Evolutionary conservation across 495 filamentous ascomycete species (phyloP), one percentile per base, ranked within the genome.

Genomic region (Penicillium canescens): DNA sequence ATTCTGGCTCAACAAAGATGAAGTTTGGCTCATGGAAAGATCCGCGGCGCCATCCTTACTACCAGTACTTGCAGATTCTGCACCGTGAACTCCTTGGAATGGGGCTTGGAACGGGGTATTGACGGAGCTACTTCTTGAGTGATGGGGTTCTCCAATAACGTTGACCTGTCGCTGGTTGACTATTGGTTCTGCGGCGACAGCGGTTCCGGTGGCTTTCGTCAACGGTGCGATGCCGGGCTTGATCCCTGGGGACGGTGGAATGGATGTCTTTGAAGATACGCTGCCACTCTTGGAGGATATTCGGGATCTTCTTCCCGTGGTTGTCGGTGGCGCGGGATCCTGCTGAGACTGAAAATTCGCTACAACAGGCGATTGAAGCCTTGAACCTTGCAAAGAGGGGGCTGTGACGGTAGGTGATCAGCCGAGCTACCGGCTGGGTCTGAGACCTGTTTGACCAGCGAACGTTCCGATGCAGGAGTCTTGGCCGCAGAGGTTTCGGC

Each of bases 81-180:
- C 46, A 36, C 56, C 60, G 14, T 69, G 65, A 21, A 63, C 21
- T 11, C 59, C 63, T 31, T 66, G 62, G 4, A 65, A 54, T 12
- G 71, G 54, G 12, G 56, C 63, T 31, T 67, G 63, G 4, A 63
- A 54, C 10, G 71, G 54, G 13, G 56, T 48, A 50, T 68, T 75
- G 36, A 63, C 34, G 16, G 71, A 67, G 53, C 68, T 76, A 39
- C 70, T 66, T 20, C 71, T 61, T 4, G 67, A 65, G 20, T 55
- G 67, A 16, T 70, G 74, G 10, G 71, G 42, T 6, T 57, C 57
- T 33, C 83, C 80, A 38, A 82, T 67, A 16, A 77, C 82, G 57
- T 72, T 84, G 21, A 81, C 78, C 59, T 83, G 79, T 13, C 85
- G 62, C 23, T 86, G 79, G 10, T 78, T 82, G 35, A 86, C 63